Percentiles rank a stretch among this genome's conserved stretches.
Evolutionary conservation across 2,329 filamentous ascomycete species (phyloP).

Genomic region (Septoria petroselini): DNA sequence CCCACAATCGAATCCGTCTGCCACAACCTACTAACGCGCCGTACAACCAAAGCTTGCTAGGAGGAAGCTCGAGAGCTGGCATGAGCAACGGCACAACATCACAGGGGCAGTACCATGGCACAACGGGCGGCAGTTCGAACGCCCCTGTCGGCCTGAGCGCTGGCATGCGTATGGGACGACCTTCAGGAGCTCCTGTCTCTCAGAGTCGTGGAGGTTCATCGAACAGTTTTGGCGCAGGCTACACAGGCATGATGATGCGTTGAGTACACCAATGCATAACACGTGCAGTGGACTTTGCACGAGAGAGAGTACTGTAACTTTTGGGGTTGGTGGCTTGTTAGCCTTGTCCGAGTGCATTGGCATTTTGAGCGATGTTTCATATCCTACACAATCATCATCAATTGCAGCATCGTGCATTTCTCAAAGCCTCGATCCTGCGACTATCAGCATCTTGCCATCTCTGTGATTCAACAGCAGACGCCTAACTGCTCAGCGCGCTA

Average conservation of each 20-base stretch:
- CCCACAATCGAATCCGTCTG: slow-evolving; percentile 11
- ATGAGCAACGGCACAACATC: slow-evolving; percentile 2
- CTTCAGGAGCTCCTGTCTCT: slow-evolving; percentile 1
- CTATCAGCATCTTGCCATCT: too few species aligned
- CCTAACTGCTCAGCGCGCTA: slow-evolving; percentile 27
- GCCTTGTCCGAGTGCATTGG: too few species aligned
- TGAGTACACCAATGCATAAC: background rate
- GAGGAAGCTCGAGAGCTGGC: background rate
- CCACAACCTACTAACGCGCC: slow-evolving; percentile 13
- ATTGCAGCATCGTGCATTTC: too few species aligned
- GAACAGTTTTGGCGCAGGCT: slow-evolving; percentile 4
- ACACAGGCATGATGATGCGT: slow-evolving; percentile 8
- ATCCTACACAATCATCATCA: too few species aligned
- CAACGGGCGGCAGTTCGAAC: background rate
- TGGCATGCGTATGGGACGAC: slow-evolving; percentile 12
- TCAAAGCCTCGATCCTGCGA: too few species aligned
- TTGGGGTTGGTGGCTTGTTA: too few species aligned
- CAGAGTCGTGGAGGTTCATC: slow-evolving; percentile 3
- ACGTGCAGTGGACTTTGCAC: too few species aligned
- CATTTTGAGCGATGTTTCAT: too few species aligned
- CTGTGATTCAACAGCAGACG: background rate
- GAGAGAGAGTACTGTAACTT: too few species aligned
- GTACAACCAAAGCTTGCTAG: slow-evolving; percentile 15
- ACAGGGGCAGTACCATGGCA: slow-evolving; percentile 7
- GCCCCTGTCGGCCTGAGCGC: slow-evolving; percentile 4